Evolutionary conservation across 352 stramenopile species (phyloP).

Genomic region (Pythium plurisporium): DNA sequence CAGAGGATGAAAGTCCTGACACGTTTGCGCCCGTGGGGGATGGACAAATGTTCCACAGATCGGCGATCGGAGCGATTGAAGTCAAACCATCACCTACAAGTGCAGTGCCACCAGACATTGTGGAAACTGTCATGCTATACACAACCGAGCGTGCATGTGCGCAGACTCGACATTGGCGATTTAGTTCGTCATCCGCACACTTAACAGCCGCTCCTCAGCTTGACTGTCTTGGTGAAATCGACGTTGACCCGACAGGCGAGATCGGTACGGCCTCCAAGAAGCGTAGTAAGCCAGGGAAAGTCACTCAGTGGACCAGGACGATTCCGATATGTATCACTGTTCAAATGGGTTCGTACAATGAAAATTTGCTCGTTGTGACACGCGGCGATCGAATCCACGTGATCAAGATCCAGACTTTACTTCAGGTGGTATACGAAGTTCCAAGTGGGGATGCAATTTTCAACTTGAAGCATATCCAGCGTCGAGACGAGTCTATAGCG

Average conservation of each 20-base stretch:
- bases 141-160: slow-evolving; percentile 16
- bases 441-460: slow-evolving; percentile 21
- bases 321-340: slow-evolving; percentile 41
- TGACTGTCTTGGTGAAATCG: slow-evolving; percentile 9
- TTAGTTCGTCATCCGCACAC: neutral
- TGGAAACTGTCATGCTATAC: slow-evolving; percentile 14
- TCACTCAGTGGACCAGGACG: slow-evolving; percentile 19
- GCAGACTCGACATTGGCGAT: slow-evolving; percentile 15
- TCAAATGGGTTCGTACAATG: slow-evolving; percentile 42
- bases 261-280: neutral
- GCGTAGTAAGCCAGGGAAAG: slow-evolving; percentile 1
- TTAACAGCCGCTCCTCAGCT: neutral
- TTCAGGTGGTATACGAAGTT: slow-evolving; percentile 27
- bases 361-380: slow-evolving; percentile 50
- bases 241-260: neutral
- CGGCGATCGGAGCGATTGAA: slow-evolving; percentile 9
- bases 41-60: slow-evolving; percentile 3
- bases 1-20: neutral
- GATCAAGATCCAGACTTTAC: slow-evolving; percentile 54
- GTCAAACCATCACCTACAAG: slow-evolving; percentile 1
- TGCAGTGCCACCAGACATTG: neutral
- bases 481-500: slow-evolving; percentile 19
- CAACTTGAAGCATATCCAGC: slow-evolving; percentile 10
- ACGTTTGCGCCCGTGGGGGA: neutral
- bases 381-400: slow-evolving; percentile 55